These are phyloP conservation scores for Calocera viscosa DNA, from an alignment of 768 basidiomycete species.

Conservation along the genomic window DNA sequence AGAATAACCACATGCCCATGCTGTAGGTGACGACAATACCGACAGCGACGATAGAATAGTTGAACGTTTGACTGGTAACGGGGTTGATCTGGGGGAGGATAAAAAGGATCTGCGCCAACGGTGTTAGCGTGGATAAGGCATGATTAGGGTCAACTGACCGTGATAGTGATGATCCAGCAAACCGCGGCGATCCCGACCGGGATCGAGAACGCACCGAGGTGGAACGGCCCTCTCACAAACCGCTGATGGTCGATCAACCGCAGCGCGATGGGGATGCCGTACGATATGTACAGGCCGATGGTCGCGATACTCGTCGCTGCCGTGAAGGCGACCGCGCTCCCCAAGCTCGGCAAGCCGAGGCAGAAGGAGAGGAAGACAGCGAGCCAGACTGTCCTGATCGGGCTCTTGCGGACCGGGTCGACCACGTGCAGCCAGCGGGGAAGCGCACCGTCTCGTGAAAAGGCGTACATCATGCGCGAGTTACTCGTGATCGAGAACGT, in stretches of 20 bases:
- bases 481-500: slow-evolving; percentile 71
- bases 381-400: slow-evolving; percentile 71
- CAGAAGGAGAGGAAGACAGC: slow-evolving; percentile 65
- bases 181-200: slow-evolving; percentile 46
- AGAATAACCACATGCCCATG: slow-evolving; percentile 56
- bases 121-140: not conserved
- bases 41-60: slow-evolving; percentile 64
- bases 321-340: slow-evolving; percentile 57
- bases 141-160: slow-evolving; percentile 19
- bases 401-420: slow-evolving; percentile 44
- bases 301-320: slow-evolving; percentile 43
- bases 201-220: slow-evolving; percentile 51
- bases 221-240: slow-evolving; percentile 59
- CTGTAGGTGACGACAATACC: slow-evolving; percentile 56
- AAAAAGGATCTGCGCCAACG: slow-evolving; percentile 38
- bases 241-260: slow-evolving; percentile 47
- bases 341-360: slow-evolving; percentile 60
- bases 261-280: slow-evolving; percentile 60
- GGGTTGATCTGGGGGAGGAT: slow-evolving; percentile 58
- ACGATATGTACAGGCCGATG: slow-evolving; percentile 65
- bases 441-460: slow-evolving; percentile 60
- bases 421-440: slow-evolving; percentile 58
- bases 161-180: slow-evolving; percentile 60
- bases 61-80: slow-evolving; percentile 57
- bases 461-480: slow-evolving; percentile 74